These are phyloP conservation scores for Colletotrichum coccodes DNA, from an alignment of 2,329 filamentous ascomycete species.

Conservation along the genomic window DNA sequence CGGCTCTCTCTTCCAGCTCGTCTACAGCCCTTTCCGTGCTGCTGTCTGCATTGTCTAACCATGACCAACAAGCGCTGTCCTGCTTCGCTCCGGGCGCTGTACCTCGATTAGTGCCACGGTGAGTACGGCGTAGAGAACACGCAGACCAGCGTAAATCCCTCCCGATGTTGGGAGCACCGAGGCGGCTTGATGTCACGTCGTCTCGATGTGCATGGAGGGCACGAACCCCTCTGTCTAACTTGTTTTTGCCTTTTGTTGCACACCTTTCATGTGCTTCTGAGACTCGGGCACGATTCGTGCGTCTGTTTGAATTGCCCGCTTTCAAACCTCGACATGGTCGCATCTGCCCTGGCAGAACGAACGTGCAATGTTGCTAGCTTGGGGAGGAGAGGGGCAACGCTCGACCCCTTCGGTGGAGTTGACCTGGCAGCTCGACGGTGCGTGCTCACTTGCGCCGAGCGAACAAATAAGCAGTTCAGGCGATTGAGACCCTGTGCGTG, in stretches of 20 bases:
- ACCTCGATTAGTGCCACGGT: neutral
- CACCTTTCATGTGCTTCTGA: neutral
- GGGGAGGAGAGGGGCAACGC: neutral
- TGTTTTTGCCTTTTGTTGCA: slow-evolving; percentile 3
- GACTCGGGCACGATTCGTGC: slow-evolving; percentile 13
- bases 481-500: neutral
- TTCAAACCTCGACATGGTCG: neutral
- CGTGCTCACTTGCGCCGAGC: neutral
- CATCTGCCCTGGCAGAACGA: neutral
- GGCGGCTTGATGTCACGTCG: slow-evolving; percentile 14
- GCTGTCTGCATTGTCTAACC: neutral
- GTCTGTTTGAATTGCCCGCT: neutral
- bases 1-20: neutral
- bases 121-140: neutral
- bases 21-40: neutral
- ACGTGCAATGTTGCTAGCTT: neutral
- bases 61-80: too few relatives aligned
- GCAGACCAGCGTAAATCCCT: too few relatives aligned
- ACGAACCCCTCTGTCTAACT: neutral
- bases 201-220: slow-evolving; percentile 18
- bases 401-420: too few relatives aligned
- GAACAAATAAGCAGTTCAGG: neutral
- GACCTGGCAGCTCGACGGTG: too few relatives aligned
- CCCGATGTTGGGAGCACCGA: neutral
- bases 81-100: neutral